A percentile compares a stretch with the other conserved stretches of the same genome.
phyloP scores from a whole-genome alignment of 495 filamentous ascomycete species.

The Neurospora africana region DNA sequence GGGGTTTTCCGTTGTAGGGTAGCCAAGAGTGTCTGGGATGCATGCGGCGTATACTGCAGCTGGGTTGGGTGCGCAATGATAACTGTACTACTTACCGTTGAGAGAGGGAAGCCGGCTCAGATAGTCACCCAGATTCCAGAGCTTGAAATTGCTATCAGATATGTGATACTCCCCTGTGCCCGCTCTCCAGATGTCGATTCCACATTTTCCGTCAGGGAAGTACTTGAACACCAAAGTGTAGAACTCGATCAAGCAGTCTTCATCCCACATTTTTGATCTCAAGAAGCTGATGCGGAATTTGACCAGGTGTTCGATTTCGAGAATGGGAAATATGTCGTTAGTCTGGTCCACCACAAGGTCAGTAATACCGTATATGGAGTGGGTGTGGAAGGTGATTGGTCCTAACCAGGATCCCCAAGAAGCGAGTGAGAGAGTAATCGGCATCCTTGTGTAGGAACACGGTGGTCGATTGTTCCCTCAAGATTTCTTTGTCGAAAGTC shows the following conservation, averaged over 20 bases:
- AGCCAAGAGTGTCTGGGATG: not conserved
- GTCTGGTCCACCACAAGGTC: not conserved
- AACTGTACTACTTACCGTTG: conserved; percentile 5
- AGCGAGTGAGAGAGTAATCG: conserved; percentile 5
- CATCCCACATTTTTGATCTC: not conserved
- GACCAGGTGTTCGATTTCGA: conserved; percentile 13
- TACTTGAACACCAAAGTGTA: conserved; percentile 14
- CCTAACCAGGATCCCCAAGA: conserved; percentile 15
- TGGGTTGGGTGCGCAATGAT: not conserved
- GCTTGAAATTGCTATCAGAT: not conserved
- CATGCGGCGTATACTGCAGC: not conserved
- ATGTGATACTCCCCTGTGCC: conserved; percentile 5
- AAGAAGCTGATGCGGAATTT: conserved; percentile 14
- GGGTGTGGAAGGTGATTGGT: not conserved
- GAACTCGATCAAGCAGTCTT: conserved; percentile 10
- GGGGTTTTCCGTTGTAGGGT: not conserved
- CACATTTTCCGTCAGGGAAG: conserved; percentile 2
- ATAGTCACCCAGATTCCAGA: conserved; percentile 18
- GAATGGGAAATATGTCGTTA: conserved; percentile 13
- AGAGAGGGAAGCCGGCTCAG: conserved; percentile 9
- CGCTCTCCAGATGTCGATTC: conserved; percentile 16
- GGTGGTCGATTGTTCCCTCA: conserved; percentile 6
- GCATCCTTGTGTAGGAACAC: conserved; percentile 8
- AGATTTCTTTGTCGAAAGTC: conserved; percentile 1
- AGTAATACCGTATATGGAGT: not conserved